These are phyloP conservation scores for Henningerozyma blattae DNA, from an alignment of 805 yeast genomes.

Conservation along the genomic window DNA sequence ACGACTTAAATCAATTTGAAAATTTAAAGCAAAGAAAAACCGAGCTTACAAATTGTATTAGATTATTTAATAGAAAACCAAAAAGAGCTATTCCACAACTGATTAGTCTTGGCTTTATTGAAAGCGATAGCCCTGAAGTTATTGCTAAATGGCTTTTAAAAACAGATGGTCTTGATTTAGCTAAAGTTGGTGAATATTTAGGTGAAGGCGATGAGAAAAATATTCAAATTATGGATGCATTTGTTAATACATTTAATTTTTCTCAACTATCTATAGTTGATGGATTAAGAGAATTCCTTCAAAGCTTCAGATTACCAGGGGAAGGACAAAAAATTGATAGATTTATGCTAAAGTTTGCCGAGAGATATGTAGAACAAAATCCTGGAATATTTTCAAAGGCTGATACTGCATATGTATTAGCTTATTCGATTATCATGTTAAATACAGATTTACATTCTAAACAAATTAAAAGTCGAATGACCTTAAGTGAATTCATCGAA, in stretches of 20 bases:
- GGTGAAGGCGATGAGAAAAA: constrained; percentile 80
- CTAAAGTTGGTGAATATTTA: constrained; percentile 78
- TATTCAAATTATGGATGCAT: constrained; percentile 80
- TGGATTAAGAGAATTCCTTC: constrained; percentile 75
- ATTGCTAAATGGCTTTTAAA: constrained; percentile 67
- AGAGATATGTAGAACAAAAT: constrained; percentile 77
- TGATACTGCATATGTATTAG: constrained; percentile 84
- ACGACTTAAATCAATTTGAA: constrained; percentile 84
- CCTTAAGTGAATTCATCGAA: constrained; percentile 70
- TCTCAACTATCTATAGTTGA: constrained; percentile 58
- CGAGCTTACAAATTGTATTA: constrained; percentile 63
- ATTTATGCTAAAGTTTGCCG: constrained; percentile 94
- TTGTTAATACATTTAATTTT: constrained; percentile 82
- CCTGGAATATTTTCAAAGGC: constrained; percentile 84
- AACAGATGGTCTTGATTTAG: constrained; percentile 70
- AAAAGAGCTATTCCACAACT: constrained; percentile 63
- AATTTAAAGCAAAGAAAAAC: constrained; percentile 73
- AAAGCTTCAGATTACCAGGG: constrained; percentile 88
- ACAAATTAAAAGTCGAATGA: constrained; percentile 79
- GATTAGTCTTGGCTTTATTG: constrained; percentile 50
- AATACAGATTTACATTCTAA: constrained; percentile 91
- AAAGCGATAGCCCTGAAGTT: constrained; percentile 44
- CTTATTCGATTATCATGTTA: constrained; percentile 84
- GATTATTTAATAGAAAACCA: constrained; percentile 75
- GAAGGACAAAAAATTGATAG: constrained; percentile 97